phyloP scores from a whole-genome alignment of 768 basidiomycete species.

The Xanthoconium stramineum region DNA sequence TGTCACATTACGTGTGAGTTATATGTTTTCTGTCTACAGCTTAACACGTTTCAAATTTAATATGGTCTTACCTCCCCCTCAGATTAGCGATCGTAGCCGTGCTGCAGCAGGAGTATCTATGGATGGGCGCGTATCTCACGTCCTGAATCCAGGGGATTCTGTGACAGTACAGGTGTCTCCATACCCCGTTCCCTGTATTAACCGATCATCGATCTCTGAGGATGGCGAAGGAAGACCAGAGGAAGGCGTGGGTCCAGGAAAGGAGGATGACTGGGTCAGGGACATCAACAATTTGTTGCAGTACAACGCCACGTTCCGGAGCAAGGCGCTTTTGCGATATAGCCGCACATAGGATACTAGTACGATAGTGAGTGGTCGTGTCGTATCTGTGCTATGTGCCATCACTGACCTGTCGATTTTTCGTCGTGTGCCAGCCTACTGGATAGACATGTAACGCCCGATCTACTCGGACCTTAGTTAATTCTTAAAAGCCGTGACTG shows the following conservation, averaged over 20 bases:
- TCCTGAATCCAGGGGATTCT: conserved; percentile 80
- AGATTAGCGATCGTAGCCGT: conserved; percentile 85
- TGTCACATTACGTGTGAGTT: conserved; percentile 66
- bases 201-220: conserved; percentile 73
- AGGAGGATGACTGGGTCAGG: conserved; percentile 93
- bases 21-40: not conserved
- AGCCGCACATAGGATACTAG: conserved; percentile 41
- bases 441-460: not conserved
- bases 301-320: conserved; percentile 92
- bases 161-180: conserved; percentile 83
- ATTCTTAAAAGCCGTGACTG: not conserved
- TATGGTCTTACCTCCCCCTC: not conserved
- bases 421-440: not conserved
- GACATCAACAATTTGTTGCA: conserved; percentile 94
- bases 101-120: conserved; percentile 88
- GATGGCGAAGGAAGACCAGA: conserved; percentile 39
- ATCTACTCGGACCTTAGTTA: not conserved
- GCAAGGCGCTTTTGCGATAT: conserved; percentile 79
- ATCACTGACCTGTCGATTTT: not conserved
- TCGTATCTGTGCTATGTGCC: not conserved
- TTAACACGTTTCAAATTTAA: not conserved
- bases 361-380: conserved; percentile 12
- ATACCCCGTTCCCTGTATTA: conserved; percentile 92
- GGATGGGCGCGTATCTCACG: conserved; percentile 85
- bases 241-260: conserved; percentile 73